Percentiles rank a stretch among this genome's conserved stretches.
Evolutionary conservation across 345 rosid species (phyloP).

Genomic region (Sonneratia alba): DNA sequence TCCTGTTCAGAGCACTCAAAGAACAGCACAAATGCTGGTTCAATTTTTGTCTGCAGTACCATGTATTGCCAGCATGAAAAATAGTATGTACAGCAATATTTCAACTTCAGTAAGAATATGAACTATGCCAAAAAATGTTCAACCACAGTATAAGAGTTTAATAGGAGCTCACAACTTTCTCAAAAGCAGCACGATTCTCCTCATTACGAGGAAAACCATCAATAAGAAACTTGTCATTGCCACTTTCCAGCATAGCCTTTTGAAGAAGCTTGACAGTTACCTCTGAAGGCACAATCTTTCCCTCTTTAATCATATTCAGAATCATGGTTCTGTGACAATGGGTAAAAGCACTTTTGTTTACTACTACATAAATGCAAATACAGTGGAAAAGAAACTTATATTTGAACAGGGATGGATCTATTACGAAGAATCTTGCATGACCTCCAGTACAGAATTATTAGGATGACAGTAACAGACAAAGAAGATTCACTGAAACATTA

Average conservation of each 20-base stretch:
- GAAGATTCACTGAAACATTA: background rate
- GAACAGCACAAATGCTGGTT: slow-evolving; percentile 52
- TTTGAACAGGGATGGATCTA: background rate
- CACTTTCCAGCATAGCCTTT: slow-evolving; percentile 49
- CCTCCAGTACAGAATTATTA: background rate
- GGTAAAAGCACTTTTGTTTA: background rate
- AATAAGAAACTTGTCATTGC: slow-evolving; percentile 55
- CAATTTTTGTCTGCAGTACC: slow-evolving; percentile 45
- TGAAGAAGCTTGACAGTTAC: slow-evolving; percentile 72
- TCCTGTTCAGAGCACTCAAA: slow-evolving; percentile 61
- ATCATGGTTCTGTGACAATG: slow-evolving; percentile 45
- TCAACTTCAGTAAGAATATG: background rate
- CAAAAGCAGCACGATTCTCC: slow-evolving; percentile 66
- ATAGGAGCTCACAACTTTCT: slow-evolving; percentile 40
- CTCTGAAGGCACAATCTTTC: slow-evolving; percentile 83
- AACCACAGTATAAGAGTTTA: background rate
- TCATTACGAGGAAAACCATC: slow-evolving; percentile 88
- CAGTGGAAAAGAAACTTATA: background rate
- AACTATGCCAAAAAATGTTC: background rate
- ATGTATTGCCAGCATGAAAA: background rate
- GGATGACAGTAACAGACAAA: background rate
- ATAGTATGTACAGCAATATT: background rate
- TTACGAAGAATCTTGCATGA: background rate
- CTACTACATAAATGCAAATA: background rate
- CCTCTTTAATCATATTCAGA: slow-evolving; percentile 52